A percentile compares a stretch with the other conserved stretches of the same genome.
Evolutionary conservation across 2,329 filamentous ascomycete species (phyloP).

Genomic region (Phyllachora maydis): DNA sequence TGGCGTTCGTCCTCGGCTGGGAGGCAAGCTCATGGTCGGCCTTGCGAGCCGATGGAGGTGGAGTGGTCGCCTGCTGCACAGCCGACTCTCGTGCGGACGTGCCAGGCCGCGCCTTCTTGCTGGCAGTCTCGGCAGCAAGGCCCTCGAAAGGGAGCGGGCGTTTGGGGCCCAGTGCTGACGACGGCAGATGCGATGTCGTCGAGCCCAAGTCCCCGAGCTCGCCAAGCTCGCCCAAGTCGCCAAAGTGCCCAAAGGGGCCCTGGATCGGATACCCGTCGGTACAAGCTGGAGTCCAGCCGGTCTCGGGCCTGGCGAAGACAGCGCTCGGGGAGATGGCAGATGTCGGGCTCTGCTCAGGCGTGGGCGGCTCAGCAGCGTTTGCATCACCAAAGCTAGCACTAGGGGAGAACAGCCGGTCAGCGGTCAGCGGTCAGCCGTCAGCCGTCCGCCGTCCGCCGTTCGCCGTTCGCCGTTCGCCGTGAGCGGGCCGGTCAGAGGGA

Average conservation of each 20-base stretch:
- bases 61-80: constrained; percentile 36
- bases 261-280: too few relatives aligned
- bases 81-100: constrained; percentile 15
- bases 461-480: constrained; percentile 1
- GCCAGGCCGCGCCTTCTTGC: constrained; percentile 24
- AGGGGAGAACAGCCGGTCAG: constrained; percentile 13
- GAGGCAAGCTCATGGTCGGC: constrained; percentile 31
- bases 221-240: constrained; percentile 15
- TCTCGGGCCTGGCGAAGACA: constrained; percentile 34
- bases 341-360: constrained; percentile 34
- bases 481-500: neutral
- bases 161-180: too few relatives aligned
- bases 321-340: constrained; percentile 31
- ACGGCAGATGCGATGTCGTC: too few relatives aligned
- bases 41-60: constrained; percentile 35
- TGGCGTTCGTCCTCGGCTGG: constrained; percentile 14
- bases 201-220: constrained; percentile 6
- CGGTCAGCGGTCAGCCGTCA: too few relatives aligned
- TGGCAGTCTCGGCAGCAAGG: too few relatives aligned
- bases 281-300: constrained; percentile 36
- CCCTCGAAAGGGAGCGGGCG: too few relatives aligned
- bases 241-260: constrained; percentile 23
- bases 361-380: constrained; percentile 39
- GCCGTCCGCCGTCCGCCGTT: too few relatives aligned
- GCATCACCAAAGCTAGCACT: constrained; percentile 37